These are phyloP conservation scores for Penicillium taxi DNA, from an alignment of 495 filamentous ascomycete genomes.

Conservation along the genomic window DNA sequence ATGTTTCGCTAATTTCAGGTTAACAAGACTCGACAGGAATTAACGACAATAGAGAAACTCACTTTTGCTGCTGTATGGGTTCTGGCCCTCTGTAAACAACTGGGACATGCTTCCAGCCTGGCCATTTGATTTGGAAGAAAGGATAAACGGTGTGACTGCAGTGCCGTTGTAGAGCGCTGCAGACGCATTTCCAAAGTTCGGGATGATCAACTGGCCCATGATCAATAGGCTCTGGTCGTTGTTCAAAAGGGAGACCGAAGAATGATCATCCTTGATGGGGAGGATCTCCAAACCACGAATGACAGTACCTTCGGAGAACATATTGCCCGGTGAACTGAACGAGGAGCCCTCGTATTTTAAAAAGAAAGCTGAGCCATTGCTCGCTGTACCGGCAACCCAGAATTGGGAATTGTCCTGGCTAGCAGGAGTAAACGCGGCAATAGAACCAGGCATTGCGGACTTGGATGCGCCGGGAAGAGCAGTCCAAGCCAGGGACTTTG, in stretches of 20 bases:
- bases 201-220: constrained; percentile 68
- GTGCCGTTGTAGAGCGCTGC: constrained; percentile 82
- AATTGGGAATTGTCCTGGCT: constrained; percentile 56
- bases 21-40: constrained; percentile 14
- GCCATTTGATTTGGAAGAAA: constrained; percentile 58
- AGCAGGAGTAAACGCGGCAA: constrained; percentile 68
- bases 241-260: constrained; percentile 51
- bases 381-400: constrained; percentile 66
- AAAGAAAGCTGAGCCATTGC: constrained; percentile 65
- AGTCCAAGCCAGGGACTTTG: constrained; percentile 54
- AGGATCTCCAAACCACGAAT: constrained; percentile 80
- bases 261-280: constrained; percentile 57
- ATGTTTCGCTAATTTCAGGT: constrained; percentile 39
- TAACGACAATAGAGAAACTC: constrained; percentile 18
- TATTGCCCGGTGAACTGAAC: constrained; percentile 49
- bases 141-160: constrained; percentile 64
- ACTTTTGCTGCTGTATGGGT: constrained; percentile 53
- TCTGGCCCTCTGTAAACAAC: constrained; percentile 67
- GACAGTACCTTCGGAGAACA: constrained; percentile 53
- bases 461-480: constrained; percentile 53
- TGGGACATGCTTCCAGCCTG: constrained; percentile 63
- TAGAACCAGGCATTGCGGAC: constrained; percentile 61
- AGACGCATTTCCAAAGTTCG: constrained; percentile 74
- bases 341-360: constrained; percentile 62
- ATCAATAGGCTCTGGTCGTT: constrained; percentile 66